phyloP scores from a whole-genome alignment of 352 stramenopile genomes.

The Pythium myriotylum region DNA sequence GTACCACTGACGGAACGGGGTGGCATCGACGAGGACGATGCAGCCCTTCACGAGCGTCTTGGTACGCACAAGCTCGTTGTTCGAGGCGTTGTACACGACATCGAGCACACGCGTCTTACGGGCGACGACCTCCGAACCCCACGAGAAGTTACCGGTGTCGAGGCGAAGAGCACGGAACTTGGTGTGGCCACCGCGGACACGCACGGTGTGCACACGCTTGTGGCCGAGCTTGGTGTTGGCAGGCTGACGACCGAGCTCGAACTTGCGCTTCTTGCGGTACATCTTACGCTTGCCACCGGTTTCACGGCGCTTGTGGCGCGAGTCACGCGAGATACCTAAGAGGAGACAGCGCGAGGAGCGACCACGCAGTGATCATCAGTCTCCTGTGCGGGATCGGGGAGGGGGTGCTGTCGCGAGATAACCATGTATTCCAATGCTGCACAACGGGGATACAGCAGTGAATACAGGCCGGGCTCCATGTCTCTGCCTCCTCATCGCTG shows the following conservation, averaged over 20 bases:
- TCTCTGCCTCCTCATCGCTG: slow-evolving; percentile 29
- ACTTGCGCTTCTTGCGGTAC: slow-evolving; percentile 99
- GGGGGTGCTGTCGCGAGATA: slow-evolving; percentile 20
- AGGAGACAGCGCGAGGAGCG: slow-evolving; percentile 9
- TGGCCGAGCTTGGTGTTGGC: slow-evolving; percentile 98
- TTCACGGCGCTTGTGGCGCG: slow-evolving; percentile 98
- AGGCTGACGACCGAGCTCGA: slow-evolving; percentile 97
- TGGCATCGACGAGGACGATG: slow-evolving; percentile 98
- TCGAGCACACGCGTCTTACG: slow-evolving; percentile 99
- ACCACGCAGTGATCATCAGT: slow-evolving; percentile 22
- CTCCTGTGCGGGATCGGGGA: slow-evolving; percentile 1
- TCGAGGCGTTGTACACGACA: slow-evolving; percentile 99
- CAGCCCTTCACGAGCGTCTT: slow-evolving; percentile 99
- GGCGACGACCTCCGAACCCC: slow-evolving; percentile 97
- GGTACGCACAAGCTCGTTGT: slow-evolving; percentile 99
- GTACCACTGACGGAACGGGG: slow-evolving; percentile 99
- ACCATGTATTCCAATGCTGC: slow-evolving; percentile 85
- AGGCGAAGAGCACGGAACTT: slow-evolving; percentile 99
- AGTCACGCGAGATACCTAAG: slow-evolving; percentile 99
- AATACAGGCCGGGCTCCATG: slow-evolving; percentile 49
- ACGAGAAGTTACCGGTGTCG: slow-evolving; percentile 99
- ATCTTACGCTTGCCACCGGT: slow-evolving; percentile 98
- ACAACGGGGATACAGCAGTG: slow-evolving; percentile 90
- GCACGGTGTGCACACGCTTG: slow-evolving; percentile 96
- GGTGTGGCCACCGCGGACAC: slow-evolving; percentile 96